Evolutionary conservation across 768 basidiomycete species (phyloP).

Genomic region (Suillus variegatus): DNA sequence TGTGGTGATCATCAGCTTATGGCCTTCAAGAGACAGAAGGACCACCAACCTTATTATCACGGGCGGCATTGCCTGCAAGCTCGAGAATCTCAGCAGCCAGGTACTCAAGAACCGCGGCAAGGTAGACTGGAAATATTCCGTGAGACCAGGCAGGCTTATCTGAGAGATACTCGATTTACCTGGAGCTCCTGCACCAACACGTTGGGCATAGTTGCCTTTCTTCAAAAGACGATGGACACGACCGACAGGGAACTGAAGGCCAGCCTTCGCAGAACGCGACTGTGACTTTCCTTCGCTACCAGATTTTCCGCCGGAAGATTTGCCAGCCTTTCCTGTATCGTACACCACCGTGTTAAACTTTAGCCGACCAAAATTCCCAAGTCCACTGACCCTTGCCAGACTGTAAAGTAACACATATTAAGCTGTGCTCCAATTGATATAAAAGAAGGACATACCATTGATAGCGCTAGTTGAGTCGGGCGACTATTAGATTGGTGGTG

Average conservation of each 20-base stretch:
- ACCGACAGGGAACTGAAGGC: constrained; percentile 87
- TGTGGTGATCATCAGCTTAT: constrained; percentile 23
- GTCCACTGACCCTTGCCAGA: constrained; percentile 33
- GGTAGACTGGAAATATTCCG: constrained; percentile 58
- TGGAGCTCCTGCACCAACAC: constrained; percentile 88
- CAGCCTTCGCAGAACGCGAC: constrained; percentile 74
- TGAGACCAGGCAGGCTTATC: neutral
- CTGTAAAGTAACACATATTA: constrained; percentile 15
- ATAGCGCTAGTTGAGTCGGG: constrained; percentile 15
- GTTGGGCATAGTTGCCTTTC: constrained; percentile 85
- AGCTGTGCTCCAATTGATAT: neutral
- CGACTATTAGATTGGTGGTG: constrained; percentile 20
- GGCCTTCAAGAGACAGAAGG: neutral
- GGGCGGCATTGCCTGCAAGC: constrained; percentile 80
- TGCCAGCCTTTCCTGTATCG: constrained; percentile 51
- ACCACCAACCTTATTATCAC: constrained; percentile 33
- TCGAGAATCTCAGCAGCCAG: constrained; percentile 93
- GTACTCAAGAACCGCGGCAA: constrained; percentile 90
- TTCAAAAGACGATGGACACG: constrained; percentile 90
- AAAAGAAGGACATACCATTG: constrained; percentile 26
- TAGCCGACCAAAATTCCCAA: neutral
- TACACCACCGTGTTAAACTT: constrained; percentile 18
- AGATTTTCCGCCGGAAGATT: constrained; percentile 52
- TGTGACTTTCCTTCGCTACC: constrained; percentile 53
- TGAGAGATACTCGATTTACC: constrained; percentile 39